A percentile compares a stretch with the other conserved stretches of the same genome.
Conservation (phyloP, 2,329 filamentous ascomycete genomes). For the Aureobasidium melanogenum region DNA sequence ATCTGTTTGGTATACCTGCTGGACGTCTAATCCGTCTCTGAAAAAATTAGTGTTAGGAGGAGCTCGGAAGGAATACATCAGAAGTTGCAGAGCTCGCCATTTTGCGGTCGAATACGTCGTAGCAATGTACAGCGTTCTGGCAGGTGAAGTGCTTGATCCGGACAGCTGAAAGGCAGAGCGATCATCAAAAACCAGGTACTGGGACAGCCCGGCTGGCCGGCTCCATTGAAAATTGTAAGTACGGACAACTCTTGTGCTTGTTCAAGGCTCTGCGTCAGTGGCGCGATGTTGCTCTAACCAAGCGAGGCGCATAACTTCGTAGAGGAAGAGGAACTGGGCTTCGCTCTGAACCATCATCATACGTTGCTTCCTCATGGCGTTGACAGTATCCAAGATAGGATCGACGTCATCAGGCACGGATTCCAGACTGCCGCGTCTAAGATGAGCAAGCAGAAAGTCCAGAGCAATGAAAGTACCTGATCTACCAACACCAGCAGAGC, state of each 20-base stretch:
- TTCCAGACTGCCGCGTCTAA: constrained; percentile 63
- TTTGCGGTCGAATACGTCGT: too few relatives aligned
- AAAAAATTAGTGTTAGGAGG: too few relatives aligned
- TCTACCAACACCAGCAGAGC: constrained; percentile 83
- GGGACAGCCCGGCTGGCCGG: too few relatives aligned
- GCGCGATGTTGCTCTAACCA: constrained; percentile 36
- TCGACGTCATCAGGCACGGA: constrained; percentile 46
- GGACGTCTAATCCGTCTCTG: too few relatives aligned
- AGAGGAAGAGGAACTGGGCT: constrained; percentile 76
- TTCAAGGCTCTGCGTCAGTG: not conserved
- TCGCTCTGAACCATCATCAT: constrained; percentile 94
- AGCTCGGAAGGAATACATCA: too few relatives aligned
- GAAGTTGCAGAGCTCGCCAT: too few relatives aligned
- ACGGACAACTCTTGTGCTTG: not conserved
- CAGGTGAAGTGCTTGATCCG: not conserved
- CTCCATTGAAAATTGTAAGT: not conserved
- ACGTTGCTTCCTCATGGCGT: constrained; percentile 73
- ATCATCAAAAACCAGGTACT: not conserved
- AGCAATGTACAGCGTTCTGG: not conserved
- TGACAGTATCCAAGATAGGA: constrained; percentile 69
- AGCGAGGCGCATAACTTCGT: constrained; percentile 69
- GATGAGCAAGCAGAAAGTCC: constrained; percentile 80
- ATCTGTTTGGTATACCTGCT: too few relatives aligned
- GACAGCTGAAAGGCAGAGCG: not conserved
- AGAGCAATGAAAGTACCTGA: constrained; percentile 93